Evolutionary conservation across 495 filamentous ascomycete species (phyloP).

Genomic region (Penicillium silybi): DNA sequence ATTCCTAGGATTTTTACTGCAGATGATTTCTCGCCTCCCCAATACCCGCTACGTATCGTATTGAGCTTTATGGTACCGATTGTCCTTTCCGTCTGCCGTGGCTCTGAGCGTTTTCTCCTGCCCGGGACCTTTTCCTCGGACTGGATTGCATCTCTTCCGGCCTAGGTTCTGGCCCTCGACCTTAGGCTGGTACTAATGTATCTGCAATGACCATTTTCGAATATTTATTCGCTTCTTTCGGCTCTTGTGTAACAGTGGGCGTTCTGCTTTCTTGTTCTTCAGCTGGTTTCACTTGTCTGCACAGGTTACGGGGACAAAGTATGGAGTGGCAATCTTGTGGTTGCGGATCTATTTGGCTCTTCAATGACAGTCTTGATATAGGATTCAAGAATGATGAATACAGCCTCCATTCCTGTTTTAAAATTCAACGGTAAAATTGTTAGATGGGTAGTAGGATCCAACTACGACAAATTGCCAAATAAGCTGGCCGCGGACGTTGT

Average conservation of each 20-base stretch:
- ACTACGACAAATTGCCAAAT: not conserved
- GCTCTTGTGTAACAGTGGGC: not conserved
- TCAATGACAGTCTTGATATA: not conserved
- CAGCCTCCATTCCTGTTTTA: not conserved
- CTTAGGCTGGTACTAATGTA: not conserved
- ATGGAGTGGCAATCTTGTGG: not conserved
- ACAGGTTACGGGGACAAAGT: not conserved
- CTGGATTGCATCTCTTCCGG: not conserved
- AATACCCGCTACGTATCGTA: constrained; percentile 28
- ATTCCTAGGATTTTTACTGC: constrained; percentile 6
- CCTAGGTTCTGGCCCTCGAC: not conserved
- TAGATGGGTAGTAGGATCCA: not conserved
- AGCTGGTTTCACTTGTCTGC: not conserved
- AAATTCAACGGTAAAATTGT: not conserved
- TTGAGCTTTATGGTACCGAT: constrained; percentile 22
- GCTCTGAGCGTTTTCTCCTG: constrained; percentile 12
- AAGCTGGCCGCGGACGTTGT: not conserved
- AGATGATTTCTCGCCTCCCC: constrained; percentile 12
- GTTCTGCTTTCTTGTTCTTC: not conserved
- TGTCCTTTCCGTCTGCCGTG: constrained; percentile 17
- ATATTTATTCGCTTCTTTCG: too few species aligned
- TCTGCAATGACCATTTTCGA: not conserved
- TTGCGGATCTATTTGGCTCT: not conserved
- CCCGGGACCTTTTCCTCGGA: not conserved
- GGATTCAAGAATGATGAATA: not conserved